Conservation (phyloP, 225 moss, liverwort and hornwort species). For the Antitrichia curtipendula region DNA sequence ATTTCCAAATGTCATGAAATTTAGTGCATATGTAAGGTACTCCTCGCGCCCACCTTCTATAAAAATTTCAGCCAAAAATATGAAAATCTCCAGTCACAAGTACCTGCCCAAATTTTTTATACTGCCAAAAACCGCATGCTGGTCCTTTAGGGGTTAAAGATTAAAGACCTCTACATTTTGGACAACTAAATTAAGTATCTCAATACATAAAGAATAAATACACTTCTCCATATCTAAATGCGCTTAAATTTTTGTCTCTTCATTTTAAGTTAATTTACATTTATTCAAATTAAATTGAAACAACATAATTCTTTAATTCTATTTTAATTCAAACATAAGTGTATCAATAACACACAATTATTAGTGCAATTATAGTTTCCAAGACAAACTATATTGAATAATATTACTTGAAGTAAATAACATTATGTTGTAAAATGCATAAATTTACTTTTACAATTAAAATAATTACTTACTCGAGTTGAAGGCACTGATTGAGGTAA, state of each 20-base stretch:
- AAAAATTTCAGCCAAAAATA: too few relatives aligned
- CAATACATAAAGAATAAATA: fast-evolving
- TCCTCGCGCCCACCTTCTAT: too few relatives aligned
- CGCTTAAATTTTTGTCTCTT: not conserved
- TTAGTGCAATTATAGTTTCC: too few relatives aligned
- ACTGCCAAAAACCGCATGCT: too few relatives aligned
- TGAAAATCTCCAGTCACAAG: too few relatives aligned
- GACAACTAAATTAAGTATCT: not conserved
- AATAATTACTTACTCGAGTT: constrained; percentile 1
- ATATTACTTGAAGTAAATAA: not conserved
- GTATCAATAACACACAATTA: too few relatives aligned
- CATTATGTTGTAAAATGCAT: not conserved
- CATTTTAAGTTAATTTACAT: too few relatives aligned
- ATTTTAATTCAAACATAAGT: not conserved
- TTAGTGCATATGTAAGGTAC: too few relatives aligned
- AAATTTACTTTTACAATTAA: not conserved
- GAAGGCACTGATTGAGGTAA: constrained; percentile 18
- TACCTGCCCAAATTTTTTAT: too few relatives aligned
- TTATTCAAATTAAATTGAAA: too few relatives aligned
- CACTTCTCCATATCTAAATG: not conserved
- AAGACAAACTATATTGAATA: not conserved
- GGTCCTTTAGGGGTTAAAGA: too few relatives aligned
- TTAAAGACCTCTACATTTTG: not conserved
- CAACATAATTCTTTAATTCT: not conserved
- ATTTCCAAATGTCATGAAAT: too few relatives aligned